Conservation (phyloP, 208 protist genomes). For the Leishmania lainsoni region DNA sequence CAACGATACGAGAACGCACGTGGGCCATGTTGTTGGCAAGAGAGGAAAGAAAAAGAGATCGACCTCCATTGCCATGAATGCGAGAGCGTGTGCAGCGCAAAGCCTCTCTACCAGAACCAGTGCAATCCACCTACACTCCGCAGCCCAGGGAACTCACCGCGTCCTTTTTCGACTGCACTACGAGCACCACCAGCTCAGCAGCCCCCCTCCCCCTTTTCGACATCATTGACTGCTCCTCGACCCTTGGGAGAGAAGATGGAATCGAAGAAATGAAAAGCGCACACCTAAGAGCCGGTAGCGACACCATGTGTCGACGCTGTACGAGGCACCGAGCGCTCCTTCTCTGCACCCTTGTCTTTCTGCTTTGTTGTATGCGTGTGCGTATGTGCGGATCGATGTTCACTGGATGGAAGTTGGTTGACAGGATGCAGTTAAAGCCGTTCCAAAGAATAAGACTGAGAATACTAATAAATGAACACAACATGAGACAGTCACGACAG, state of each 20-base stretch:
- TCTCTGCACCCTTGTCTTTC: not conserved
- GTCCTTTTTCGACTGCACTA: not conserved
- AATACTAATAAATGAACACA: not conserved
- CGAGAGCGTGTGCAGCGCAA: not conserved
- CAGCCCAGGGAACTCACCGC: not conserved
- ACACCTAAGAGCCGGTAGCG: not conserved
- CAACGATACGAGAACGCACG: not conserved
- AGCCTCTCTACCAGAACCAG: not conserved
- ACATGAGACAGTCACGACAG: not conserved
- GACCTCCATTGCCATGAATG: not conserved
- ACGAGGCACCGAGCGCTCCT: not conserved
- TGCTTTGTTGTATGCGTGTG: not conserved
- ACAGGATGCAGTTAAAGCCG: not conserved
- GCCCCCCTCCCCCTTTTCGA: not conserved
- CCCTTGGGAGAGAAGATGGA: not conserved
- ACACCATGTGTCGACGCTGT: not conserved
- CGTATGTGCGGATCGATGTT: not conserved
- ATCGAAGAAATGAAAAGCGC: not conserved
- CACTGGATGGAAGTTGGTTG: not conserved
- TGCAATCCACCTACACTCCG: not conserved
- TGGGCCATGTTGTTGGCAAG: not conserved
- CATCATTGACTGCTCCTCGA: not conserved
- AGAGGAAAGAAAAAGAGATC: not conserved
- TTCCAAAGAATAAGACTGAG: not conserved
- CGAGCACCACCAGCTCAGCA: constrained; percentile 1